A percentile compares a stretch with the other conserved stretches of the same genome.
Conservation (phyloP, 805 yeast genomes). For the Starmerella bombi region DNA sequence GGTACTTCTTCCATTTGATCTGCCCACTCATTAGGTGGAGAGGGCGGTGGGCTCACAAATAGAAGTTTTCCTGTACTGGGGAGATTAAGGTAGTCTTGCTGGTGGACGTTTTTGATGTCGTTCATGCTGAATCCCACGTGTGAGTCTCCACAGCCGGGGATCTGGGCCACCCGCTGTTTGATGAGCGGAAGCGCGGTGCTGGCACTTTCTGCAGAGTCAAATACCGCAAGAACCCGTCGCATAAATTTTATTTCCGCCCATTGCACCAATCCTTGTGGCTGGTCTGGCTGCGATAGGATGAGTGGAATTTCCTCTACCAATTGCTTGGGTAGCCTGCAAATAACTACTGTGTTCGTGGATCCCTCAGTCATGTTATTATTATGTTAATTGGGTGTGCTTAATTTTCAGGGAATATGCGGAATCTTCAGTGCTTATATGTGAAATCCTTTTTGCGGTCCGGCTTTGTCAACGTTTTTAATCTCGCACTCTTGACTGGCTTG, state of each 20-base stretch:
- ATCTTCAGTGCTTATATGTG: too few relatives aligned
- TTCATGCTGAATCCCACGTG: constrained; percentile 15
- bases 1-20: constrained; percentile 19
- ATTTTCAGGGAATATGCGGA: too few relatives aligned
- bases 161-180: neutral
- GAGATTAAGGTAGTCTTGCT: constrained; percentile 4
- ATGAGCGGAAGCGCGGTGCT: constrained; percentile 11
- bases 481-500: too few relatives aligned
- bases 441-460: too few relatives aligned
- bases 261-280: constrained; percentile 7
- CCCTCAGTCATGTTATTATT: too few relatives aligned
- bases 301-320: constrained; percentile 1
- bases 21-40: constrained; percentile 22
- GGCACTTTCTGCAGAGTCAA: constrained; percentile 9
- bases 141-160: neutral
- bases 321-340: constrained; percentile 12
- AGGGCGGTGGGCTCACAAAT: constrained; percentile 22
- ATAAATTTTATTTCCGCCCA: constrained; percentile 17
- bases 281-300: neutral
- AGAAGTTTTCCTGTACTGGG: constrained; percentile 20
- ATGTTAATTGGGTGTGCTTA: neutral
- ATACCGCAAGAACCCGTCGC: constrained; percentile 20
- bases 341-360: constrained; percentile 15
- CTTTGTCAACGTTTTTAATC: too few relatives aligned
- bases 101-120: neutral